Conservation (phyloP, 2,329 filamentous ascomycete species). For the Raffaelea ambrosiae region DNA sequence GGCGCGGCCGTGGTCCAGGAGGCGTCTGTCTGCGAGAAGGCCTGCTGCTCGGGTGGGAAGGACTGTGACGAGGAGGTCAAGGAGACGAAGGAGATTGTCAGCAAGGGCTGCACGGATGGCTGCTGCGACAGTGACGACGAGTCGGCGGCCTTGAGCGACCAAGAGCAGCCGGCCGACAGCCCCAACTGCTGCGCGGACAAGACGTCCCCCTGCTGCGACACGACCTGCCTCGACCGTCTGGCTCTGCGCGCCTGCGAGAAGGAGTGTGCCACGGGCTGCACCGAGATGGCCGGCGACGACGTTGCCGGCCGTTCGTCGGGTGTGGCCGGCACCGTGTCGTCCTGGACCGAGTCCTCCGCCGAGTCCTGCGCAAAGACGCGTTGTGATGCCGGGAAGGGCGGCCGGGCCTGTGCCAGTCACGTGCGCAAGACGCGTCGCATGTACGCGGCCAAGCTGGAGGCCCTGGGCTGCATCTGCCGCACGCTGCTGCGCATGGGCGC, state of each 20-base stretch:
- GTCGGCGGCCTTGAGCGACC: background rate
- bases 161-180: background rate
- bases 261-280: too few relatives aligned
- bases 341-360: conserved; percentile 1
- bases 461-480: conserved; percentile 46
- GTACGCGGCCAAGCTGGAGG: conserved; percentile 34
- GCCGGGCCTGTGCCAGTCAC: conserved; percentile 29
- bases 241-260: conserved; percentile 31
- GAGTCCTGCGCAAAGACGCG: too few relatives aligned
- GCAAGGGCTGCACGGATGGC: background rate
- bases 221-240: conserved; percentile 32
- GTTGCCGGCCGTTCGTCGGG: background rate
- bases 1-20: background rate
- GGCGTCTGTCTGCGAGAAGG: background rate
- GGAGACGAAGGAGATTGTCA: background rate
- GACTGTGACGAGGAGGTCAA: too few relatives aligned
- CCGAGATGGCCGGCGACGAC: background rate
- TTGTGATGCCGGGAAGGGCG: conserved; percentile 10
- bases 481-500: conserved; percentile 41
- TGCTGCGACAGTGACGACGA: background rate
- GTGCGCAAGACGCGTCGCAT: conserved; percentile 21
- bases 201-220: conserved; percentile 30
- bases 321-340: too few relatives aligned
- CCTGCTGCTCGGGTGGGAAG: background rate
- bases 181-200: conserved; percentile 32